A percentile compares a stretch with the other conserved stretches of the same genome.
phyloP scores from a whole-genome alignment of 129 eudicot species.

The Flaveria robusta region DNA sequence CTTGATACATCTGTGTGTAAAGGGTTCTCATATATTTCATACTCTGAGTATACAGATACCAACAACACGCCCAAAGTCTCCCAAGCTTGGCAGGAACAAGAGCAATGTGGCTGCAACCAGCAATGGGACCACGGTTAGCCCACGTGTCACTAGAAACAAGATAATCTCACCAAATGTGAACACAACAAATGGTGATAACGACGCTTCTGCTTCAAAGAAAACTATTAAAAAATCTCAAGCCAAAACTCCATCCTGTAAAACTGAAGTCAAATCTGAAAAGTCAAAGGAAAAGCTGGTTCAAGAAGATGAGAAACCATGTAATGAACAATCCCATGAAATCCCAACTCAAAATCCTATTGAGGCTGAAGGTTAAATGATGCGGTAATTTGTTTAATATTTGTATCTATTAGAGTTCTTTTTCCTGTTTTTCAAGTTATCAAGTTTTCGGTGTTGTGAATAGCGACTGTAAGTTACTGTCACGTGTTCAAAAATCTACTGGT shows the following conservation, averaged over 20 bases:
- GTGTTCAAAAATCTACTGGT: conserved; percentile 27
- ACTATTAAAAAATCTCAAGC: conserved; percentile 51
- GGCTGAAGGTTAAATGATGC: conserved; percentile 22
- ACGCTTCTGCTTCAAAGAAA: conserved; percentile 45
- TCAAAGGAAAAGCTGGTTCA: conserved; percentile 41
- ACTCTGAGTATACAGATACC: conserved; percentile 56
- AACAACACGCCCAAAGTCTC: conserved; percentile 84
- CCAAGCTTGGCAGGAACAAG: conserved; percentile 91
- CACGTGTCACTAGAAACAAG: conserved; percentile 31
- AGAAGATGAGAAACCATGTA: conserved; percentile 39
- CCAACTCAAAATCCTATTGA: conserved; percentile 23
- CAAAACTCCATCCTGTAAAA: conserved; percentile 38
- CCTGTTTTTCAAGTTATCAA: conserved; percentile 27
- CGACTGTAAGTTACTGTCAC: conserved; percentile 34
- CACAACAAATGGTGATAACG: conserved; percentile 29
- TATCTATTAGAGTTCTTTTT: conserved; percentile 34
- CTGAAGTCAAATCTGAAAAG: conserved; percentile 48
- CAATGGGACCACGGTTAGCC: conserved; percentile 47
- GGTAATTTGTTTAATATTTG: conserved; percentile 34
- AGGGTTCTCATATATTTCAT: conserved; percentile 3
- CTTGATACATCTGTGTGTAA: neutral
- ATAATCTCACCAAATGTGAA: conserved; percentile 31
- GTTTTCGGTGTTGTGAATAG: conserved; percentile 42
- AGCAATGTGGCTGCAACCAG: conserved; percentile 35
- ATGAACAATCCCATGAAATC: conserved; percentile 35